These are phyloP conservation scores for Yamadazyma phyllophila DNA, from an alignment of 805 yeast genomes.

Conservation along the genomic window DNA sequence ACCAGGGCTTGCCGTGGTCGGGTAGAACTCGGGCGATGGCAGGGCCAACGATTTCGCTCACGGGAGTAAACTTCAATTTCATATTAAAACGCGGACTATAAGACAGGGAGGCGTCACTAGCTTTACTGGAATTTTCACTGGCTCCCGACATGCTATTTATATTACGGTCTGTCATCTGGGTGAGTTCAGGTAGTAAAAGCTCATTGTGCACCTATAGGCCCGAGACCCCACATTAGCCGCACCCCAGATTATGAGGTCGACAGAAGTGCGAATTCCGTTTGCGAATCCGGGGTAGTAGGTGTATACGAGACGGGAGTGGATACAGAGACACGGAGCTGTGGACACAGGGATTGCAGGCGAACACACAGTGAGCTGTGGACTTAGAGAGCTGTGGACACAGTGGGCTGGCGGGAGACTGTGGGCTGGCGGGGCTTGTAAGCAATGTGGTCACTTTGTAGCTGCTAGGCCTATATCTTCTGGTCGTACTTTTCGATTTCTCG, in stretches of 20 bases:
- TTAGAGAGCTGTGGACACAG: too few relatives aligned
- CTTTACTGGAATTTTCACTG: not conserved
- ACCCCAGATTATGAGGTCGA: slow-evolving; percentile 5
- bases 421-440: too few relatives aligned
- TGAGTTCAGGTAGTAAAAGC: not conserved
- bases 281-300: too few relatives aligned
- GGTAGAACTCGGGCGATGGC: slow-evolving; percentile 18
- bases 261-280: slow-evolving; percentile 2
- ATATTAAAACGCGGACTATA: not conserved
- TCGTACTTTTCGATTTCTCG: too few relatives aligned
- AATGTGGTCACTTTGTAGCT: too few relatives aligned
- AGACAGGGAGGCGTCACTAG: not conserved
- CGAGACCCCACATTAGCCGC: slow-evolving; percentile 1
- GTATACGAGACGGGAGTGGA: too few relatives aligned
- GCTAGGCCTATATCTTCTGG: too few relatives aligned
- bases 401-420: too few relatives aligned
- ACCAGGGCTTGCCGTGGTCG: slow-evolving; percentile 15
- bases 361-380: too few relatives aligned
- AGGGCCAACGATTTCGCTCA: slow-evolving; percentile 16
- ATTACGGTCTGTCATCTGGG: not conserved
- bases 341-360: too few relatives aligned
- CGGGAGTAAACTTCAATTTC: slow-evolving; percentile 13
- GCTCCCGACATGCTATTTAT: not conserved
- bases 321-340: too few relatives aligned
- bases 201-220: not conserved